Evolutionary conservation across 306 rosid genomes (phyloP).

Genomic region (Alnus glutinosa): DNA sequence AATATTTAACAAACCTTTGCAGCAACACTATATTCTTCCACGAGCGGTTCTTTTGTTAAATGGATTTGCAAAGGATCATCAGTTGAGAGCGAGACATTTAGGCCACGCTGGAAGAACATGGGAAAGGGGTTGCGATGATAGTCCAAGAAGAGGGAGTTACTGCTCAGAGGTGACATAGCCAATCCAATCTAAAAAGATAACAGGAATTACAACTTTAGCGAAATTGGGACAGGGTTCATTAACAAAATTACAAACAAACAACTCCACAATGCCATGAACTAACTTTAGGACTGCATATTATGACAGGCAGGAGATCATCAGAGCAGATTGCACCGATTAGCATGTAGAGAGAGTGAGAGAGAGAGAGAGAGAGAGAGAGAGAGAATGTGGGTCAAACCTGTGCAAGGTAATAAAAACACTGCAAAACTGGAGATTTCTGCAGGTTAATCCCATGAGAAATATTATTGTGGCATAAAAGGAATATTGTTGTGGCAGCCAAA

Average conservation of each 20-base stretch:
- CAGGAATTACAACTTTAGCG: slow-evolving; percentile 14
- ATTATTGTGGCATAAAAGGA: slow-evolving; percentile 78
- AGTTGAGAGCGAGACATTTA: slow-evolving; percentile 76
- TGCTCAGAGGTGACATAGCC: slow-evolving; percentile 81
- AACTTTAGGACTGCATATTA: slow-evolving; percentile 2
- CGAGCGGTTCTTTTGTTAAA: slow-evolving; percentile 51
- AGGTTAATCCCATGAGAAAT: slow-evolving; percentile 85
- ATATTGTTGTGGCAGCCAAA: slow-evolving; percentile 81
- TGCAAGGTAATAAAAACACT: slow-evolving; percentile 78
- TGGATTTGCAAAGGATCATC: slow-evolving; percentile 74
- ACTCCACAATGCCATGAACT: background rate
- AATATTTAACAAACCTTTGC: slow-evolving; percentile 37
- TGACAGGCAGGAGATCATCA: background rate
- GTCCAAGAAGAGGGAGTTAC: slow-evolving; percentile 83
- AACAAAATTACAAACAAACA: background rate
- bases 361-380: slow-evolving; percentile 1
- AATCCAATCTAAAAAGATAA: slow-evolving; percentile 61
- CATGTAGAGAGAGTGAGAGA: background rate
- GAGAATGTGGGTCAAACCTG: slow-evolving; percentile 52
- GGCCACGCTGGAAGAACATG: slow-evolving; percentile 79
- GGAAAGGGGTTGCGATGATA: slow-evolving; percentile 82
- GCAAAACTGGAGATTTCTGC: slow-evolving; percentile 81
- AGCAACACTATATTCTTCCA: slow-evolving; percentile 57
- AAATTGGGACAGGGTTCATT: slow-evolving; percentile 15
- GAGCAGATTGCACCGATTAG: background rate